Base-by-base conservation (phyloP, 352 stramenopile genomes). In the Globisporangium irregulare region DNA sequence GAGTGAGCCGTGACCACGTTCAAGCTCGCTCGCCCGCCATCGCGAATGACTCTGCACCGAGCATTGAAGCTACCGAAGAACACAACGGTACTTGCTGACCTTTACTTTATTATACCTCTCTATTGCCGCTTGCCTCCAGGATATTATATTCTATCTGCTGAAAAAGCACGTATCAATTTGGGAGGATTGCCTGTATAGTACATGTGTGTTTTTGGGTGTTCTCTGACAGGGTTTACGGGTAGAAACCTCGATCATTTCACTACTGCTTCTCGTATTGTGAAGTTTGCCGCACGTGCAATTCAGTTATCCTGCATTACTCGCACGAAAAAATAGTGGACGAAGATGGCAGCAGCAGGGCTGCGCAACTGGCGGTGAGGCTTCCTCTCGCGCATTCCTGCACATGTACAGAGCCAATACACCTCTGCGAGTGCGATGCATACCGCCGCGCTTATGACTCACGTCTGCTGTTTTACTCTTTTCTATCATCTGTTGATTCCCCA, bases 351-450 rank as follows among this genome's bases (percentile, higher is more conserved):
- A 1, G 34, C n/a, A 1, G 69, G 69, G 20, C 48, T 79, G 53
- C 69, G 74, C 27, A 81, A 81, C 62, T 81, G 74, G 74, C 72
- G 74, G 74, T 81, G 14, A 12, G 56, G 56, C 18, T 58, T 27
- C 1, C 4, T 41, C 22, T 55, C 27, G n/a, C 56, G 4, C 22
- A 5, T 36, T 24, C 59, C 15, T 51, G 15, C 20, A 12, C 22
- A 32, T 32, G 43, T 12, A 22, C 43, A 48, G 14, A 20, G 41
- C 14, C 14, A 48, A 6, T 48, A 15, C 14, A 4, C 41, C 2
- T 0, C 5, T 9, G 15, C n/a, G 41, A 5, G 15, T 20, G 14
- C 29, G 36, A 24, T 6, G 20, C 7, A 27, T 4, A 20, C 10
- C 14, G 25, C 22, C 4, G 43, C 10, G 22, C 20, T 55, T 8